These are phyloP conservation scores for Lichtheimia corymbifera DNA, from an alignment of 371 early-diverging fungal genomes.

Conservation along the genomic window DNA sequence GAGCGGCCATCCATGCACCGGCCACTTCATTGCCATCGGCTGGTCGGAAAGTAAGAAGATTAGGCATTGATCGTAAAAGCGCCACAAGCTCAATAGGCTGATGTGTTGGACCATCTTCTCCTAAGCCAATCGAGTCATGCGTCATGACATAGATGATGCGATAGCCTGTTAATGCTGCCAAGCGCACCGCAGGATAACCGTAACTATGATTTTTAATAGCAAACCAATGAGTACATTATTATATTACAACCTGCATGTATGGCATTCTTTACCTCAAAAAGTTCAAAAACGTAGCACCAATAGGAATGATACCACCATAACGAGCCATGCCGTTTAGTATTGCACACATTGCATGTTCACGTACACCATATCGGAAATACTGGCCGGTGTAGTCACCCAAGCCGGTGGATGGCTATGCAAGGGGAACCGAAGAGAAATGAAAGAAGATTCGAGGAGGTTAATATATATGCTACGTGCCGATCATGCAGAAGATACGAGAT, in stretches of 20 bases:
- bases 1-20: constrained; percentile 84
- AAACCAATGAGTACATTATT: no score
- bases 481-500: not conserved
- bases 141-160: constrained; percentile 97
- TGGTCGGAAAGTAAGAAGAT: constrained; percentile 87
- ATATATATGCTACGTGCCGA: no score
- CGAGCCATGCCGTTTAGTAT: constrained; percentile 94
- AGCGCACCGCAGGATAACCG: constrained; percentile 86
- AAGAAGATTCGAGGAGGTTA: constrained; percentile 26
- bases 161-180: constrained; percentile 85
- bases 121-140: constrained; percentile 98
- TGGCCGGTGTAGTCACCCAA: constrained; percentile 86
- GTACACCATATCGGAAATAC: constrained; percentile 96
- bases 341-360: constrained; percentile 99
- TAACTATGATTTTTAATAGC: constrained; percentile 28
- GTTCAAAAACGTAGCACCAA: constrained; percentile 96
- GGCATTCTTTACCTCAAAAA: constrained; percentile 75
- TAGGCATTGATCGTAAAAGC: constrained; percentile 92
- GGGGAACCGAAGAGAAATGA: constrained; percentile 77
- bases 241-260: no score
- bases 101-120: constrained; percentile 99
- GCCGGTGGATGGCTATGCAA: constrained; percentile 38
- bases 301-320: constrained; percentile 85
- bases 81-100: constrained; percentile 98
- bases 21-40: constrained; percentile 97